Conservation (phyloP, 345 rosid genomes). For the Erodium maritimum region DNA sequence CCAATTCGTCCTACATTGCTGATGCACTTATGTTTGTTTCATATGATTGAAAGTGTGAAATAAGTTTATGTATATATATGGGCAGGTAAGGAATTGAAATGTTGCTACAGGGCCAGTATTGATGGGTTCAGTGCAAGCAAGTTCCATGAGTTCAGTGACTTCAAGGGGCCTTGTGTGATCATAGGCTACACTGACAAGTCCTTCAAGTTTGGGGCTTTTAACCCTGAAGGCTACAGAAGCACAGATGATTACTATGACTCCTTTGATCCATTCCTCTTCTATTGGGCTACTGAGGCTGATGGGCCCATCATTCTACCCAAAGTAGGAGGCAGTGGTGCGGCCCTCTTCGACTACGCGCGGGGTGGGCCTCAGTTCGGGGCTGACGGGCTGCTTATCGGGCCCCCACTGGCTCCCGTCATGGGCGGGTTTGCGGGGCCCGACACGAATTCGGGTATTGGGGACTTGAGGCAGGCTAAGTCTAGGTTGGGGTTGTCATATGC, state of each 20-base stretch:
- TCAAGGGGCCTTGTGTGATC: conserved; percentile 88
- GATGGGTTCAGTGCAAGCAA: conserved; percentile 78
- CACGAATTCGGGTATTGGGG: conserved; percentile 66
- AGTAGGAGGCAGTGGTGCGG: conserved; percentile 84
- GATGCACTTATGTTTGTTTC: too few relatives aligned
- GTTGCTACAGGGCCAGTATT: conserved; percentile 62
- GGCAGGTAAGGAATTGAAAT: conserved; percentile 56
- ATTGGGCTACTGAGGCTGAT: conserved; percentile 34
- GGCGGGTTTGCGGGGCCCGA: conserved; percentile 77
- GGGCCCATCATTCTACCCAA: conserved; percentile 46
- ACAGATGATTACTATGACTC: conserved; percentile 80
- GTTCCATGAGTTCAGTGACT: conserved; percentile 66
- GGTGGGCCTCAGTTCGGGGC: conserved; percentile 71
- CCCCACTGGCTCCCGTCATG: conserved; percentile 70
- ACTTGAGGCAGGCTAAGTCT: conserved; percentile 69
- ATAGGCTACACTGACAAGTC: conserved; percentile 55
- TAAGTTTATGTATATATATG: neutral
- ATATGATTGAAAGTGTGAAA: too few relatives aligned
- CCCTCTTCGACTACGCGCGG: conserved; percentile 68
- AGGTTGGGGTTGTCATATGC: conserved; percentile 77
- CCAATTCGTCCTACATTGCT: too few relatives aligned
- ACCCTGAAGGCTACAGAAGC: conserved; percentile 79
- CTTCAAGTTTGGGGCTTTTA: conserved; percentile 78
- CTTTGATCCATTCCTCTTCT: conserved; percentile 71
- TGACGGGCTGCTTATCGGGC: conserved; percentile 70